Conservation (phyloP, 768 basidiomycete genomes). For the Boletus pseudopeckii region DNA sequence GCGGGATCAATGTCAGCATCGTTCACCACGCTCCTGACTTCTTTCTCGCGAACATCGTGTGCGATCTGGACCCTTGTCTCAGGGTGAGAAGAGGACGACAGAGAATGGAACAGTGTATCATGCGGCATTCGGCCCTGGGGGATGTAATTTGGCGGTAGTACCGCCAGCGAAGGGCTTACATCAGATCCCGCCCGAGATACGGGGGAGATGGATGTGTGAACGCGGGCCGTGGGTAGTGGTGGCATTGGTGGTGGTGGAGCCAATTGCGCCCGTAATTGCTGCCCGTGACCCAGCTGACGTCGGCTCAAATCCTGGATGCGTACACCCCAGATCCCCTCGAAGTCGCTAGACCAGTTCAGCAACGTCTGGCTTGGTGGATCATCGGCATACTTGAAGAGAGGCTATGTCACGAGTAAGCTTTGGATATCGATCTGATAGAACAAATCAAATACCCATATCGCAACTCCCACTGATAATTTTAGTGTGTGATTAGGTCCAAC, state of each 20-base stretch:
- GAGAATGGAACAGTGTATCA: slow-evolving; percentile 34
- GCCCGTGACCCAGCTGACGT: slow-evolving; percentile 14
- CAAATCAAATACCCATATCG: slow-evolving; percentile 53
- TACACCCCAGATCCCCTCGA: slow-evolving; percentile 66
- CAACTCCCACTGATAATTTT: slow-evolving; percentile 50
- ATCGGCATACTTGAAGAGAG: slow-evolving; percentile 62
- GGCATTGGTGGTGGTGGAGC: slow-evolving; percentile 26
- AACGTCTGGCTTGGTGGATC: slow-evolving; percentile 50
- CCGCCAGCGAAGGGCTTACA: slow-evolving; percentile 6
- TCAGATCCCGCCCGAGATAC: slow-evolving; percentile 23
- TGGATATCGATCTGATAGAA: slow-evolving; percentile 24
- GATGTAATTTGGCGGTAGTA: slow-evolving; percentile 29
- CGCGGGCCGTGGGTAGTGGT: slow-evolving; percentile 30
- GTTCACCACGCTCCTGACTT: slow-evolving; percentile 21
- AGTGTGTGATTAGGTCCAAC: slow-evolving; percentile 8
- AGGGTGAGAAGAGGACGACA: slow-evolving; percentile 10
- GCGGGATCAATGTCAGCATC: slow-evolving; percentile 33
- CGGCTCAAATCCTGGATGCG: slow-evolving; percentile 47
- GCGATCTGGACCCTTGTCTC: slow-evolving; percentile 20
- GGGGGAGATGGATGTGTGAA: slow-evolving; percentile 18
- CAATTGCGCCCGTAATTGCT: slow-evolving; percentile 17
- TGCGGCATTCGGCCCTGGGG: slow-evolving; percentile 35
- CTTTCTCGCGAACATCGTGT: slow-evolving; percentile 27
- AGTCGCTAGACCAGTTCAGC: slow-evolving; percentile 57
- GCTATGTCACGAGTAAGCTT: slow-evolving; percentile 37